A percentile compares a stretch with the other conserved stretches of the same genome.
Evolutionary conservation across 805 yeast genomes (phyloP).

Genomic region (Kazachstania taianensis): DNA sequence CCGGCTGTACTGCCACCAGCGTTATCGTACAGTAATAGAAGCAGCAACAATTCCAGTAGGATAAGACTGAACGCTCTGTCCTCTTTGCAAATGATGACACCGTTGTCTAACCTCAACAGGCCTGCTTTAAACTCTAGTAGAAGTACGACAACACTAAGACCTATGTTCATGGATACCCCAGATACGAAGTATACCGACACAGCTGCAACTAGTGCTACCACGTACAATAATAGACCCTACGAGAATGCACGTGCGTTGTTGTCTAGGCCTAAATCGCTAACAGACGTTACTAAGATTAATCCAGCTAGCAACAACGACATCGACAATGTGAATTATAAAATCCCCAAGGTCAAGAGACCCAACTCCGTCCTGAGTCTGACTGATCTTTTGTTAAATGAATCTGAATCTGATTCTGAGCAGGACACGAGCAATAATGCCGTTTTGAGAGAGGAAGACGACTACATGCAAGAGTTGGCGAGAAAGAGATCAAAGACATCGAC

Average conservation of each 20-base stretch:
- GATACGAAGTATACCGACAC: slow-evolving; percentile 1
- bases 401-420: slow-evolving; percentile 13
- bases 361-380: slow-evolving; percentile 18
- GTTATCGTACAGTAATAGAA: not conserved
- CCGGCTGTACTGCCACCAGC: not conserved
- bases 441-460: slow-evolving; percentile 12
- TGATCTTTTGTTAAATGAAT: slow-evolving; percentile 12
- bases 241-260: not conserved
- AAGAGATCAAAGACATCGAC: slow-evolving; percentile 24
- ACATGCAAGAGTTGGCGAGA: slow-evolving; percentile 15
- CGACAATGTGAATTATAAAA: not conserved
- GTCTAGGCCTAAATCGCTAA: slow-evolving; percentile 20
- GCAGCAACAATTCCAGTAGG: slow-evolving; percentile 12
- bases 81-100: slow-evolving; percentile 56
- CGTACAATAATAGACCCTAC: not conserved
- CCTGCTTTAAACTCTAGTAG: slow-evolving; percentile 4
- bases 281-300: slow-evolving; percentile 11
- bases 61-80: slow-evolving; percentile 32
- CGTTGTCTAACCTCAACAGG: slow-evolving; percentile 24
- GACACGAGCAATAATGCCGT: slow-evolving; percentile 5
- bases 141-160: slow-evolving; percentile 2
- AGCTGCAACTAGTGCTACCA: not conserved
- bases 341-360: slow-evolving; percentile 13
- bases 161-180: slow-evolving; percentile 17
- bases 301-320: not conserved